Evolutionary conservation across 1,284 basidiomycete genomes (phyloP).

Genomic region (Leccinum pachyderme): DNA sequence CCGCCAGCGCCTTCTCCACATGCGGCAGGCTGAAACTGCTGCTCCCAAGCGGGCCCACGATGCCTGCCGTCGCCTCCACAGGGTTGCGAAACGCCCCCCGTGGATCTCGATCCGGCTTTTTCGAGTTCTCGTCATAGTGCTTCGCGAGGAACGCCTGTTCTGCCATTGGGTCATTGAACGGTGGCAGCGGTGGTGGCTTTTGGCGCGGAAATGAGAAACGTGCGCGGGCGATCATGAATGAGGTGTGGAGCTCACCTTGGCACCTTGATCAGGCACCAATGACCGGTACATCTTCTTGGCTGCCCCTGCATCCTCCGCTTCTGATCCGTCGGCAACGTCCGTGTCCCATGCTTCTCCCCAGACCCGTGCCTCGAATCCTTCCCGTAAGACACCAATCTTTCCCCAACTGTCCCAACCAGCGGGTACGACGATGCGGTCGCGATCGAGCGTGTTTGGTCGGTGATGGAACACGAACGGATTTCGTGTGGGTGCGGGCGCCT

Average conservation of each 20-base stretch:
- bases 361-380: constrained; percentile 83
- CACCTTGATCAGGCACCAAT: constrained; percentile 71
- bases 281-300: constrained; percentile 57
- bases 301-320: constrained; percentile 42
- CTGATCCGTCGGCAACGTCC: constrained; percentile 47
- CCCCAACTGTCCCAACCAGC: constrained; percentile 98
- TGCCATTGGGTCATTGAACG: constrained; percentile 74
- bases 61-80: constrained; percentile 53
- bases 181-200: constrained; percentile 65
- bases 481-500: constrained; percentile 55
- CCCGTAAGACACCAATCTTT: constrained; percentile 88
- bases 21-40: constrained; percentile 80
- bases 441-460: constrained; percentile 88
- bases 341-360: constrained; percentile 86
- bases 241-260: constrained; percentile 49
- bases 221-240: neutral
- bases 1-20: constrained; percentile 81
- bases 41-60: constrained; percentile 87
- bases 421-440: constrained; percentile 89
- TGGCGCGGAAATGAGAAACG: constrained; percentile 3
- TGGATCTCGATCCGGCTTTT: constrained; percentile 85
- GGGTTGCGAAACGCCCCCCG: constrained; percentile 83
- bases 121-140: constrained; percentile 86
- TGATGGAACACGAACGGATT: constrained; percentile 85
- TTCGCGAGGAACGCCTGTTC: constrained; percentile 87